A percentile compares a stretch with the other conserved stretches of the same genome.
Conservation (phyloP, 257 asterid genomes). For the Scutellaria barbata region DNA sequence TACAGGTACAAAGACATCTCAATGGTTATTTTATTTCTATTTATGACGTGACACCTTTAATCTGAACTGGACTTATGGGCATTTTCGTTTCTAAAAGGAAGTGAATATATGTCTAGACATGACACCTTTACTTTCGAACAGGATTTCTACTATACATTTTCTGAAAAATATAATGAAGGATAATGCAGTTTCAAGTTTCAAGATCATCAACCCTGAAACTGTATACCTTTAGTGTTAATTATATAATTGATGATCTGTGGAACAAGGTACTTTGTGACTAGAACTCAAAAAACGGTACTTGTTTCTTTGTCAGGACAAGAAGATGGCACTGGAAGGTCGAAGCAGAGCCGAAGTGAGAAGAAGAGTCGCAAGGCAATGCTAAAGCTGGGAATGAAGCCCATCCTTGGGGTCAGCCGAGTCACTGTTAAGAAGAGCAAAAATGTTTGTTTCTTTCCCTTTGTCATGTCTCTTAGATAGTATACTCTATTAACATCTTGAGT, state of each 20-base stretch:
- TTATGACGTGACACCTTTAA: background rate
- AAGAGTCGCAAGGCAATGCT: constrained; percentile 63
- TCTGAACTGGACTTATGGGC: background rate
- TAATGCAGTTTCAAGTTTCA: background rate
- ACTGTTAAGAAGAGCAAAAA: constrained; percentile 61
- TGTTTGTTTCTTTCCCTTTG: constrained; percentile 18
- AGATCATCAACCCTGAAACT: background rate
- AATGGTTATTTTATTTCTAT: background rate
- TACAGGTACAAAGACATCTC: background rate
- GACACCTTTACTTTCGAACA: background rate
- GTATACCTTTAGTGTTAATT: background rate
- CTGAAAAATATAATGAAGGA: background rate
- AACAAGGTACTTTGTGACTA: background rate
- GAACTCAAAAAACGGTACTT: background rate
- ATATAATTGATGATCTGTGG: no score
- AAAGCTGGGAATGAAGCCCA: constrained; percentile 55
- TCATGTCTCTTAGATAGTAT: background rate
- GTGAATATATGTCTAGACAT: background rate
- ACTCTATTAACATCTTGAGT: background rate
- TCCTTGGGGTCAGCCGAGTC: constrained; percentile 54
- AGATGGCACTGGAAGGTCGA: constrained; percentile 49
- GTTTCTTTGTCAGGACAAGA: constrained; percentile 43
- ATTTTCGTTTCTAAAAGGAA: background rate
- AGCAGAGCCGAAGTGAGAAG: constrained; percentile 61
- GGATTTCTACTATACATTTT: background rate